phyloP scores from a whole-genome alignment of 2,329 filamentous ascomycete species.

The Cytospora leucostoma region DNA sequence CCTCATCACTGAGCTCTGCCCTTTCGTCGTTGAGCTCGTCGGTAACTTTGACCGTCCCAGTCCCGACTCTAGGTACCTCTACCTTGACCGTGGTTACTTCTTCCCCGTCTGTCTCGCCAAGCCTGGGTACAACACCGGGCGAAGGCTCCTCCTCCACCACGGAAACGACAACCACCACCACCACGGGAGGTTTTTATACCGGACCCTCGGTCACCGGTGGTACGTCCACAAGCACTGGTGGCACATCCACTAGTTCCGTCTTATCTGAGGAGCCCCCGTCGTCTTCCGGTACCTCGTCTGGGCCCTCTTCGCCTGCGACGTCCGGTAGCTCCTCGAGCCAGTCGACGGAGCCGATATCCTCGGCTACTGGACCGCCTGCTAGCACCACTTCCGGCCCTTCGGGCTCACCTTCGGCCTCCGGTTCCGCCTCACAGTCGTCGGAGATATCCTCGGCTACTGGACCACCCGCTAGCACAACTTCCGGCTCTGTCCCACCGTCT shows the following conservation, averaged over 20 bases:
- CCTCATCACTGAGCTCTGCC: not conserved
- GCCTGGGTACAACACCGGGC: not conserved
- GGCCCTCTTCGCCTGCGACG: not conserved
- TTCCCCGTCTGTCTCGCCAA: not conserved
- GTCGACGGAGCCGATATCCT: not conserved
- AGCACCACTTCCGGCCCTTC: not conserved
- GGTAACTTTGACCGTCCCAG: not conserved
- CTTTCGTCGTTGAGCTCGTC: not conserved
- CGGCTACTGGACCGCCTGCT: not conserved
- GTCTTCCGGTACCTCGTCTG: not conserved
- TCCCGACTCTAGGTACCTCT: not conserved
- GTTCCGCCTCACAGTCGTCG: not conserved
- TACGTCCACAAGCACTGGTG: not conserved
- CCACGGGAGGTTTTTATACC: not conserved
- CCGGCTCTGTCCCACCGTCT: constrained; percentile 5
- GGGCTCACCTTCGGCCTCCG: not conserved
- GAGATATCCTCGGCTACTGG: not conserved
- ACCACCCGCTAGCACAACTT: not conserved
- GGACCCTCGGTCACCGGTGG: not conserved
- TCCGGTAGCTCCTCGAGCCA: not conserved
- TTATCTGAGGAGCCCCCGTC: not conserved
- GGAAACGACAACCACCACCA: not conserved
- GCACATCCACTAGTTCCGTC: not conserved
- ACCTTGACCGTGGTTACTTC: not conserved
- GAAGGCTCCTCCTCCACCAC: not conserved